Conservation (phyloP, 495 filamentous ascomycete genomes). For the Baudoinia panamericana region DNA sequence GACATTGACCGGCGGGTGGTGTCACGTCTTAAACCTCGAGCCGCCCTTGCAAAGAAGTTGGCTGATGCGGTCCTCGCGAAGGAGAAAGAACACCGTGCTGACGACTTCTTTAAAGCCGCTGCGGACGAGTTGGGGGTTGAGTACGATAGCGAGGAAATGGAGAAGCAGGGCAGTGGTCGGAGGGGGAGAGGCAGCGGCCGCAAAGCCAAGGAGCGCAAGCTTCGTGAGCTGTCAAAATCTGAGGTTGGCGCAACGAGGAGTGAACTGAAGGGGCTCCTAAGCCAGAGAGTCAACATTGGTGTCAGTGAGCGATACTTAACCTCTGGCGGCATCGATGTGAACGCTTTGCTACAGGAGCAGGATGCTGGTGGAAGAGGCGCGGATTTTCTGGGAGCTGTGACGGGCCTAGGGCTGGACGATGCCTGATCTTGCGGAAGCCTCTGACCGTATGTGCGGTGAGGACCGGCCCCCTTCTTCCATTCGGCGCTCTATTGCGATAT, state of each 20-base stretch:
- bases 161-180: slow-evolving; percentile 43
- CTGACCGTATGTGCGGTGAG: neutral
- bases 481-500: too few species aligned
- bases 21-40: slow-evolving; percentile 56
- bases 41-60: slow-evolving; percentile 66
- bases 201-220: slow-evolving; percentile 61
- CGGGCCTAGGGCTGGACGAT: slow-evolving; percentile 35
- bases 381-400: slow-evolving; percentile 51
- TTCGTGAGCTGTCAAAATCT: slow-evolving; percentile 50
- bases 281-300: slow-evolving; percentile 71
- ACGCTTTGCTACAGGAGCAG: slow-evolving; percentile 54
- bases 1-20: slow-evolving; percentile 75
- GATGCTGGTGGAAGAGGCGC: slow-evolving; percentile 20
- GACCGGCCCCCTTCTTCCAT: neutral
- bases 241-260: slow-evolving; percentile 51
- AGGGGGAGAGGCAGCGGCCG: slow-evolving; percentile 54
- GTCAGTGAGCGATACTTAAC: slow-evolving; percentile 87
- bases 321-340: slow-evolving; percentile 64
- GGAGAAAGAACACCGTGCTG: slow-evolving; percentile 68
- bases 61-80: slow-evolving; percentile 74
- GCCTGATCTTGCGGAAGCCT: too few species aligned
- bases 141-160: slow-evolving; percentile 77
- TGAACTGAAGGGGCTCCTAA: slow-evolving; percentile 53
- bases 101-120: slow-evolving; percentile 69
- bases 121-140: slow-evolving; percentile 92